These are phyloP conservation scores for Tilletia horrida DNA, from an alignment of 1,284 basidiomycete genomes.

Conservation along the genomic window DNA sequence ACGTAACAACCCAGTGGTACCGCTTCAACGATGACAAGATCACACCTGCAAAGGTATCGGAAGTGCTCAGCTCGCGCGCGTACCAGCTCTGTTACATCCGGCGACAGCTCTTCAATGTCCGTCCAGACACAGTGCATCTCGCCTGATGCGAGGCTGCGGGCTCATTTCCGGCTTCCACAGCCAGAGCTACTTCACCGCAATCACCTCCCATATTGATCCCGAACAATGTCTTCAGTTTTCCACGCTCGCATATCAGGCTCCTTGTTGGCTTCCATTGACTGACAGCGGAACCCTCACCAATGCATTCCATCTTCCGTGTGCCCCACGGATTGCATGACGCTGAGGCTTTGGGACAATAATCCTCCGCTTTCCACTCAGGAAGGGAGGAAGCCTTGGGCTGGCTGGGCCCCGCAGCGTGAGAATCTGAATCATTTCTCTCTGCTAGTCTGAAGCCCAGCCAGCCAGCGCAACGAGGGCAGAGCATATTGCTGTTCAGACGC, in stretches of 20 bases:
- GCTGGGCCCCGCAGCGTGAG: too few relatives aligned
- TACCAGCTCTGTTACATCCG: conserved; percentile 51
- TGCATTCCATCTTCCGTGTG: too few relatives aligned
- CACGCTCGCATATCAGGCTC: not conserved
- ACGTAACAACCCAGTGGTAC: conserved; percentile 70
- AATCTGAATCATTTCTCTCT: too few relatives aligned
- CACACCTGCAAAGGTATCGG: conserved; percentile 25
- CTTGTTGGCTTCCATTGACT: not conserved
- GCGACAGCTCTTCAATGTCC: conserved; percentile 36
- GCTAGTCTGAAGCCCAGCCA: too few relatives aligned
- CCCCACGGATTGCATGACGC: too few relatives aligned
- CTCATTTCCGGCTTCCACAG: too few relatives aligned
- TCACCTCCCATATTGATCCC: not conserved
- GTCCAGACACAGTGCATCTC: conserved; percentile 14
- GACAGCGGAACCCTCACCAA: too few relatives aligned
- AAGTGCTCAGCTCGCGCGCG: conserved; percentile 39
- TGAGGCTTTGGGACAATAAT: too few relatives aligned
- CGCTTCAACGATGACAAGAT: conserved; percentile 89
- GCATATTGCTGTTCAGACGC: too few relatives aligned
- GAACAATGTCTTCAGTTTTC: not conserved
- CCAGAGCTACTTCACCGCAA: not conserved
- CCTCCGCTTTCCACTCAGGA: too few relatives aligned
- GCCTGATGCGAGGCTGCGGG: not conserved
- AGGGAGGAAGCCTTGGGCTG: too few relatives aligned
- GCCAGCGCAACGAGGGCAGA: too few relatives aligned